A percentile compares a stretch with the other conserved stretches of the same genome.
These are phyloP conservation scores for Ilex aquifolium DNA, from an alignment of 257 asterid species.

Conservation along the genomic window DNA sequence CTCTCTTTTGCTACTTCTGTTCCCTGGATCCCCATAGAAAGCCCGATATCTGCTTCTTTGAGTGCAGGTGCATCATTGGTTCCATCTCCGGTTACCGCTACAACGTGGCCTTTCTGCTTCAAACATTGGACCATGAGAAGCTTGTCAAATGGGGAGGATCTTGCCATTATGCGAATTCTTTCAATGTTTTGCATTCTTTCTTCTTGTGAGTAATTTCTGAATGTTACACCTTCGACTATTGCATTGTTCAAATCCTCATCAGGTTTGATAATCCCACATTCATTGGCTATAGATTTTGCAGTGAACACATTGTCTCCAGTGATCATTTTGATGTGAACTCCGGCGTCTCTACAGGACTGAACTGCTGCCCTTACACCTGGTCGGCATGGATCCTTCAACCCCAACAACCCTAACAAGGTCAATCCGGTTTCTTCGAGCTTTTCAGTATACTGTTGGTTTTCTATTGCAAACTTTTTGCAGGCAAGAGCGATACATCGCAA, in stretches of 20 bases:
- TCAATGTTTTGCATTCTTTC: too few species aligned
- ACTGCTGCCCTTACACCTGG: slow-evolving; percentile 12
- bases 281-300: slow-evolving; percentile 20
- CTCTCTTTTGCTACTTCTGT: too few species aligned
- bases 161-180: too few species aligned
- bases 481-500: too few species aligned
- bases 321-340: slow-evolving; percentile 16
- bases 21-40: too few species aligned
- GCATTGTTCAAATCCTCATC: slow-evolving; percentile 8
- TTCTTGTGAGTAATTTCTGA: too few species aligned
- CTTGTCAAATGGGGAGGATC: too few species aligned
- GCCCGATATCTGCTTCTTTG: too few species aligned
- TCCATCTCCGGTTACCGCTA: slow-evolving; percentile 31
- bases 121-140: neutral
- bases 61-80: slow-evolving; percentile 22
- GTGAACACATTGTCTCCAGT: slow-evolving; percentile 20
- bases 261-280: slow-evolving; percentile 18
- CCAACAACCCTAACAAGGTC: slow-evolving; percentile 13
- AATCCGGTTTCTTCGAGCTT: slow-evolving; percentile 2
- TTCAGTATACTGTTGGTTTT: too few species aligned
- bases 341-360: slow-evolving; percentile 10
- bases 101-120: slow-evolving; percentile 21
- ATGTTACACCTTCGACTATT: neutral
- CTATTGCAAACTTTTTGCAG: too few species aligned
- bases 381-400: slow-evolving; percentile 18